A percentile compares a stretch with the other conserved stretches of the same genome.
Evolutionary conservation across 768 basidiomycete genomes (phyloP).

Genomic region (Podaxis carcinomalis): DNA sequence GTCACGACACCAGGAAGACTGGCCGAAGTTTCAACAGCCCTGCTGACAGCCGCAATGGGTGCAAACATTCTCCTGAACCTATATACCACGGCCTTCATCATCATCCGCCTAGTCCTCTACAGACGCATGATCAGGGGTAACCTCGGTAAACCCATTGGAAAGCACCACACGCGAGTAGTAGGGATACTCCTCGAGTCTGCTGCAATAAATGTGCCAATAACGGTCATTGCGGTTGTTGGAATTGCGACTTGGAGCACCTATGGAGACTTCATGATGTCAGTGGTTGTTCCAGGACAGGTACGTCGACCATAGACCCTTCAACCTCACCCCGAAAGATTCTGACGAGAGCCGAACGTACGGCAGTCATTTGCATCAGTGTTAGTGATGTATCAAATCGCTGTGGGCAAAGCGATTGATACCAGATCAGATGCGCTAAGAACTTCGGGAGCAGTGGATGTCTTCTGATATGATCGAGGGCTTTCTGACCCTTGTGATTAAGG

Average conservation of each 20-base stretch:
- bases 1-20: neutral
- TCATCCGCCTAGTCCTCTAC: neutral
- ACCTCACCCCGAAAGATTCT: neutral
- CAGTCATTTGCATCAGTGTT: neutral
- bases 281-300: neutral
- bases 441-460: no score
- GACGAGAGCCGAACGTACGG: neutral
- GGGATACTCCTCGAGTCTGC: constrained; percentile 2
- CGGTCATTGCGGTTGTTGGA: neutral
- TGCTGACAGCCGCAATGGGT: neutral
- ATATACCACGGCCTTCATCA: neutral
- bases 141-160: neutral
- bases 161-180: neutral
- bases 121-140: neutral
- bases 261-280: neutral
- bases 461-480: no score
- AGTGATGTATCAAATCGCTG: neutral
- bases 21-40: neutral
- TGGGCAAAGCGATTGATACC: neutral
- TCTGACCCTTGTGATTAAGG: no score
- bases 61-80: neutral
- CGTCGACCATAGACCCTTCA: neutral
- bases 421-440: neutral
- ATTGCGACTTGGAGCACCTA: neutral
- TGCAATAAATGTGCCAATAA: neutral